Conservation (phyloP, 495 filamentous ascomycete genomes). For the Hyaloscypha variabilis region DNA sequence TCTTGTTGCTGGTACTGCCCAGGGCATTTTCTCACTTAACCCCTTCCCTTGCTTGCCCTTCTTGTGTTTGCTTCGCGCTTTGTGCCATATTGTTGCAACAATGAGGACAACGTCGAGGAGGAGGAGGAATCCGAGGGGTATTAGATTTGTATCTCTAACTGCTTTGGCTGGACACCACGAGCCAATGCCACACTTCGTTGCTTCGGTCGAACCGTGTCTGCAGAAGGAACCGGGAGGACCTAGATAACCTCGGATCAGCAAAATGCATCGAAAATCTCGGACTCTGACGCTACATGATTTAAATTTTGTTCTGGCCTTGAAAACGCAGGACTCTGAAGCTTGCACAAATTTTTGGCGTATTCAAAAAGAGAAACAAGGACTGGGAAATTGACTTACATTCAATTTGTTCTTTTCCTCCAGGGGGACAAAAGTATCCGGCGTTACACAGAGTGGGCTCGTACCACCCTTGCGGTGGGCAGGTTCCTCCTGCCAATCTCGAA, state of each 20-base stretch:
- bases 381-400: constrained; percentile 27
- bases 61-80: constrained; percentile 29
- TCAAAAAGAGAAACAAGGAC: not conserved
- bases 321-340: too few species aligned
- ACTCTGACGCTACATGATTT: too few species aligned
- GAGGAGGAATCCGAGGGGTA: constrained; percentile 46
- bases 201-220: constrained; percentile 42
- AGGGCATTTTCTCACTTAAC: not conserved
- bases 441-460: constrained; percentile 50
- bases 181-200: constrained; percentile 44
- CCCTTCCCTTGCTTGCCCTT: constrained; percentile 1
- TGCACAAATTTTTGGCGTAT: too few species aligned
- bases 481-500: constrained; percentile 36
- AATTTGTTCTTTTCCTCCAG: constrained; percentile 36
- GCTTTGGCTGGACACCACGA: constrained; percentile 43
- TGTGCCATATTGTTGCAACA: constrained; percentile 33
- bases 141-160: constrained; percentile 36
- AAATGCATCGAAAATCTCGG: not conserved
- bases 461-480: constrained; percentile 35
- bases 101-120: constrained; percentile 43
- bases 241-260: not conserved
- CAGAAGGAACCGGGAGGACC: constrained; percentile 45
- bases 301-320: too few species aligned
- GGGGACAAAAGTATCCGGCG: constrained; percentile 47
- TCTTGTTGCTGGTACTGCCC: constrained; percentile 4